Evolutionary conservation across 768 basidiomycete genomes (phyloP).

Genomic region (Amylocystis lapponica): DNA sequence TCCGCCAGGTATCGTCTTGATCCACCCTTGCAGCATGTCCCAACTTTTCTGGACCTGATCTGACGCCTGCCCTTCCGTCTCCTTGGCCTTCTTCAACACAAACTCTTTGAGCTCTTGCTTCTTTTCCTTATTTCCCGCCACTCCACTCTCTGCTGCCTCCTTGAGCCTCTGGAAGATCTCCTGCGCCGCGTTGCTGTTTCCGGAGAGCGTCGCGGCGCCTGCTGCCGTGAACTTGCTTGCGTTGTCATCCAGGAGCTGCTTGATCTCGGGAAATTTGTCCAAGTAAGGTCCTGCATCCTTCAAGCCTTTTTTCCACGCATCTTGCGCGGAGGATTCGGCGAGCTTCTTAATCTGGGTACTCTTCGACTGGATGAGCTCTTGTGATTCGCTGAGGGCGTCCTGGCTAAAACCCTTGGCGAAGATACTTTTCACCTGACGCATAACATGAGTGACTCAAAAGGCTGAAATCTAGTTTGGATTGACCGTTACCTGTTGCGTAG

Average conservation of each 20-base stretch:
- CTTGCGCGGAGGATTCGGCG: constrained; percentile 16
- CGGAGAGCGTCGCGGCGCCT: constrained; percentile 11
- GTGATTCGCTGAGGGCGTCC: constrained; percentile 19
- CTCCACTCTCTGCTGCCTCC: constrained; percentile 17
- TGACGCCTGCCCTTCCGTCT: constrained; percentile 14
- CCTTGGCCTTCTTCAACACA: constrained; percentile 21
- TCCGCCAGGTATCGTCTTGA: constrained; percentile 24
- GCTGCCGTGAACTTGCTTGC: constrained; percentile 19
- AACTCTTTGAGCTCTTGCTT: constrained; percentile 23
- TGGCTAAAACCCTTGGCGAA: constrained; percentile 22
- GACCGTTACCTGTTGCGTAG: constrained; percentile 14
- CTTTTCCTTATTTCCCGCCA: constrained; percentile 21
- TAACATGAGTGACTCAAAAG: neutral
- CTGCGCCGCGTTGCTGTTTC: constrained; percentile 7
- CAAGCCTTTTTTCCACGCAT: constrained; percentile 21
- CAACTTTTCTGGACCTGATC: constrained; percentile 11
- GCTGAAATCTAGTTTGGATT: too few relatives aligned
- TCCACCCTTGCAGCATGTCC: constrained; percentile 22
- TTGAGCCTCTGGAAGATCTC: constrained; percentile 24
- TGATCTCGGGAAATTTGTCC: constrained; percentile 24
- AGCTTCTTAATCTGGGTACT: constrained; percentile 20
- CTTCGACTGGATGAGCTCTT: constrained; percentile 22
- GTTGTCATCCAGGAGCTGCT: constrained; percentile 22
- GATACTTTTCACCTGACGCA: constrained; percentile 20
- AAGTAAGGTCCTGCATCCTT: constrained; percentile 21